Base-by-base conservation (phyloP, 441 rosid genomes). In the Macaranga tanarius region DNA sequence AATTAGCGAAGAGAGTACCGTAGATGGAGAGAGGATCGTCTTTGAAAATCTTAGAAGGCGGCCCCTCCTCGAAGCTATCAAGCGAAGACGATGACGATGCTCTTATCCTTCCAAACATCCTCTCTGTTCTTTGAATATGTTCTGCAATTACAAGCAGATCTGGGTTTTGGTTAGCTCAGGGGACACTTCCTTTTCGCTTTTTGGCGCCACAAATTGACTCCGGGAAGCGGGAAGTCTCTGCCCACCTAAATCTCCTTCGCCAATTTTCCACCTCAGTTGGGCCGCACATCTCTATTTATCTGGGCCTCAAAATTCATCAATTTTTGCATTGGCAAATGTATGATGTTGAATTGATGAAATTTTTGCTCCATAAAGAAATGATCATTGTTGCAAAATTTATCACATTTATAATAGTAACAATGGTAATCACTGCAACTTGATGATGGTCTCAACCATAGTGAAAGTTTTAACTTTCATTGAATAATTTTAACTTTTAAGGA, bases 21-120 rank as follows among this genome's bases (percentile, higher is more conserved):
- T 87, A 93, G 73, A 93, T 70, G 75, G 97, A 93, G 84, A 93
- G 87, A 74, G 88, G 84, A 79, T 93, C 96, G 77, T 85, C 89
- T 78, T 89, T 93, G 86, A 90, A 80, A 78, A 89, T 78, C 84
- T 93, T 91, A 55, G 93, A 75, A 44, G 93, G 85, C 8, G 81
- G 83, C 63, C 86, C 80, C 74, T 88, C 92, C 72, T 31, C 38
- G 4, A 90, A 70, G 73, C 73, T 48, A 19, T 88, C 95, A 19
- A 79, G 80, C 47, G 98, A 72, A 5, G 94, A 82, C 11, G 89
- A 87, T n/a, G 95, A 88, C 17, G 95, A 75, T 26, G 84, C 79
- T 75, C 98, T 87, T 65, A 93, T 76, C 79, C 91, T 89, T 15
- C 97, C 95, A 11, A 89, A 87, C 98, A 93, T 88, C 54, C 38